A percentile compares a stretch with the other conserved stretches of the same genome.
Conservation (phyloP, 2,329 filamentous ascomycete species). For the Meredithiella fracta region DNA sequence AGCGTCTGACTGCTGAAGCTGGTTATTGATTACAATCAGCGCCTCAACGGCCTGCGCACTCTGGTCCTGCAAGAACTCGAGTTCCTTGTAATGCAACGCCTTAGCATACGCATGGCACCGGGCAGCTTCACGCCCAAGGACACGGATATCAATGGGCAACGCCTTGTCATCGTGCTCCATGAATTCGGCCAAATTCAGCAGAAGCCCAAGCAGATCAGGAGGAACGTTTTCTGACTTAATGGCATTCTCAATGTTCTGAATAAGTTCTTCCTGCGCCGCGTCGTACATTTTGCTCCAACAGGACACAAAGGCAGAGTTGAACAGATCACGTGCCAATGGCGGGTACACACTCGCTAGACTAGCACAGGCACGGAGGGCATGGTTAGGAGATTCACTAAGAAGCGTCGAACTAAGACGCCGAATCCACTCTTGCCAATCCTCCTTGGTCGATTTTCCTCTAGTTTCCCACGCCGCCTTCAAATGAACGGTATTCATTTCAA, state of each 20-base stretch:
- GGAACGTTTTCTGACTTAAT: conserved; percentile 92
- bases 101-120: conserved; percentile 98
- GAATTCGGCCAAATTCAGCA: conserved; percentile 94
- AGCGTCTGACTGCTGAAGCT: conserved; percentile 94
- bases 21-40: conserved; percentile 97
- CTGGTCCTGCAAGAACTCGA: conserved; percentile 95
- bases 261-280: conserved; percentile 89
- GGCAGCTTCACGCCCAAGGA: conserved; percentile 82
- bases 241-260: conserved; percentile 86
- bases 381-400: conserved; percentile 87
- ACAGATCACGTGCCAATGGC: conserved; percentile 78
- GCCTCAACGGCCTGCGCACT: conserved; percentile 92
- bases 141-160: conserved; percentile 88
- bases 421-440: conserved; percentile 99
- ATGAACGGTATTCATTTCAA: conserved; percentile 95
- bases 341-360: conserved; percentile 81
- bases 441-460: conserved; percentile 86
- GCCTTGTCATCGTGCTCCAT: conserved; percentile 99
- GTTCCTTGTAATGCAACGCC: conserved; percentile 93
- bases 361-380: conserved; percentile 83
- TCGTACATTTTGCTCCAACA: conserved; percentile 98
- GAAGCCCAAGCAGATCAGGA: conserved; percentile 80
- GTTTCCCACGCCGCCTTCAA: conserved; percentile 96
- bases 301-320: conserved; percentile 97
- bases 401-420: conserved; percentile 89